These are phyloP conservation scores for Ascobolus immersus DNA, from an alignment of 495 filamentous ascomycete species.

Conservation along the genomic window DNA sequence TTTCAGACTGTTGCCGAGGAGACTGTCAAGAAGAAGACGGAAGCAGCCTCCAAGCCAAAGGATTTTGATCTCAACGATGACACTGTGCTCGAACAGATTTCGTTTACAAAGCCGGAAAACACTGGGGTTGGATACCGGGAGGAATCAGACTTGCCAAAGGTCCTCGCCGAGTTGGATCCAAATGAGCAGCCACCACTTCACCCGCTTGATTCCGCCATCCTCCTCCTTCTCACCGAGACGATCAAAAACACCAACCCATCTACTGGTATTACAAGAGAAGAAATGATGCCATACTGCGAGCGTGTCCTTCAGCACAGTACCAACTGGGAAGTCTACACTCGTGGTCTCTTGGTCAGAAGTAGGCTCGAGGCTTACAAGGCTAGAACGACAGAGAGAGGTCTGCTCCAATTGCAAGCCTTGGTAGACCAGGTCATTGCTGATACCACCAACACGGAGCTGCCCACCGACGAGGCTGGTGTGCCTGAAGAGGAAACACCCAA, in stretches of 20 bases:
- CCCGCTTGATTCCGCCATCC: slow-evolving; percentile 56
- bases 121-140: slow-evolving; percentile 15
- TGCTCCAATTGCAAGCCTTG: slow-evolving; percentile 83
- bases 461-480: slow-evolving; percentile 11
- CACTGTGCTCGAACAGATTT: slow-evolving; percentile 66
- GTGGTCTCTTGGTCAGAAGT: slow-evolving; percentile 66
- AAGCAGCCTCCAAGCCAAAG: slow-evolving; percentile 23
- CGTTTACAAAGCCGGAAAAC: slow-evolving; percentile 35
- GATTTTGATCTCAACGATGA: slow-evolving; percentile 67
- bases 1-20: slow-evolving; percentile 1
- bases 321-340: slow-evolving; percentile 96
- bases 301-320: slow-evolving; percentile 72
- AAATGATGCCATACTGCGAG: slow-evolving; percentile 71
- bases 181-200: slow-evolving; percentile 58
- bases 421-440: slow-evolving; percentile 91
- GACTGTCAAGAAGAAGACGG: slow-evolving; percentile 3
- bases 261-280: slow-evolving; percentile 69
- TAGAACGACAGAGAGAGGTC: slow-evolving; percentile 62
- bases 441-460: slow-evolving; percentile 25
- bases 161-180: slow-evolving; percentile 38
- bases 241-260: slow-evolving; percentile 66
- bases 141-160: slow-evolving; percentile 29
- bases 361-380: slow-evolving; percentile 67
- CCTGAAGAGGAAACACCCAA: neutral
- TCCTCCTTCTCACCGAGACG: slow-evolving; percentile 61